Base-by-base conservation (phyloP, 2,329 filamentous ascomycete genomes). In the Ramularia collo-cygni region DNA sequence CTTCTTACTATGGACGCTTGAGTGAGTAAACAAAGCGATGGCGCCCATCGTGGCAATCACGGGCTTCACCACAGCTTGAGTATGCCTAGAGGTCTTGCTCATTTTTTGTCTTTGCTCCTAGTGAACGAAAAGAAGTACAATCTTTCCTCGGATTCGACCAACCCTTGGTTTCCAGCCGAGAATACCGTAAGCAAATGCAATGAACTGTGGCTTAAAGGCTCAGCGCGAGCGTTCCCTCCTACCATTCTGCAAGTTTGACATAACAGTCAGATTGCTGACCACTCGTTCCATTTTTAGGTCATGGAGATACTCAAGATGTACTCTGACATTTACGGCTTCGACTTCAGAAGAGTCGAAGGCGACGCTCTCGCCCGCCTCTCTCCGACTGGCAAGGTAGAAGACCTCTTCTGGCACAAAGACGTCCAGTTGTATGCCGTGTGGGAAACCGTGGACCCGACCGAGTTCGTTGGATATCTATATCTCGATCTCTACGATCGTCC, bases 311-410 rank as follows among this genome's bases (percentile, higher is more conserved):
- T 49, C 6, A 38, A 46, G 4, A 28, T 49, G 3, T 49, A 49
- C 27, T 28, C 35, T 5, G 28, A 39, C 16, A 31, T 49, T 3
- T 49, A 36, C 16, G 33, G 36, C 8, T 18, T 49, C 6, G 31
- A 42, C 4, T 49, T 46, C 16, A 31, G 41, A 13, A 38, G 28
- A 16, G 42, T 49, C n/a, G 73, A 70, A 34, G 69, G 74, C 2
- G 77, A 80, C 42, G 83, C 85, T 48, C 71, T 79, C 24, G 71
- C 75, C 33, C 68, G 71, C 44, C 53, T 72, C 24, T 82, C 76
- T 45, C 36, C 44, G 1, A 49, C 36, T 19, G 42, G 44, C 4
- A 49, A 49, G 4, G 46, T 35, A 7, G 30, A 33, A 3, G 40
- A 49, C n/a, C 36, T 49, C 4, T 26, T 37, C 2, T 49, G 43